Evolutionary conservation across 441 rosid species (phyloP).

Genomic region (Gossypium aridum): DNA sequence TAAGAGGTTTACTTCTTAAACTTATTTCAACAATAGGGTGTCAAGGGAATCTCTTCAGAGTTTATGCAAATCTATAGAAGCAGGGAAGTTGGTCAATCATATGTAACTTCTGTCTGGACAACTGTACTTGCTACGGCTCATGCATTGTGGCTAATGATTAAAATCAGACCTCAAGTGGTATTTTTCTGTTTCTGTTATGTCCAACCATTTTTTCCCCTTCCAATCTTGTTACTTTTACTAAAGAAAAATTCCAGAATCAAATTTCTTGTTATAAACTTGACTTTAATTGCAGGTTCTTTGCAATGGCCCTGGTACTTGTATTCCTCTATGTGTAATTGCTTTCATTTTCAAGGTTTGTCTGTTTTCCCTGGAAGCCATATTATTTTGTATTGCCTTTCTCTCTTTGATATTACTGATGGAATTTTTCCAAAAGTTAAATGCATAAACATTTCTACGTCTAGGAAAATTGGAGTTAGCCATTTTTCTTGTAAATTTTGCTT

Average conservation of each 20-base stretch:
- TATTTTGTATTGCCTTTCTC: not conserved
- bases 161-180: constrained; percentile 86
- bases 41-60: constrained; percentile 31
- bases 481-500: constrained; percentile 10
- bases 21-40: constrained; percentile 27
- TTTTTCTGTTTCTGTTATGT: constrained; percentile 13
- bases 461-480: not conserved
- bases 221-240: not conserved
- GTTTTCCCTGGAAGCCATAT: not conserved
- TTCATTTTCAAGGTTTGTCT: constrained; percentile 63
- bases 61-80: constrained; percentile 77
- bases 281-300: constrained; percentile 58
- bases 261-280: not conserved
- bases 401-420: not conserved
- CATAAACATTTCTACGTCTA: not conserved
- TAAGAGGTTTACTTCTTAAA: constrained; percentile 1
- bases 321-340: constrained; percentile 75
- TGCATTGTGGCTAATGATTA: constrained; percentile 66
- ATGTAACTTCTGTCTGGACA: constrained; percentile 75
- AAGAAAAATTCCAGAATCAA: constrained; percentile 9
- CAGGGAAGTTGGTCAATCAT: constrained; percentile 95
- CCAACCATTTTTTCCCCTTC: not conserved
- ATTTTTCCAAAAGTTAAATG: not conserved
- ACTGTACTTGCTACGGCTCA: constrained; percentile 60
- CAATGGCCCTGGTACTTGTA: constrained; percentile 93